Percentiles rank a stretch among this genome's conserved stretches.
These are phyloP conservation scores for Begonia masoniana DNA, from an alignment of 306 rosid species.

Conservation along the genomic window DNA sequence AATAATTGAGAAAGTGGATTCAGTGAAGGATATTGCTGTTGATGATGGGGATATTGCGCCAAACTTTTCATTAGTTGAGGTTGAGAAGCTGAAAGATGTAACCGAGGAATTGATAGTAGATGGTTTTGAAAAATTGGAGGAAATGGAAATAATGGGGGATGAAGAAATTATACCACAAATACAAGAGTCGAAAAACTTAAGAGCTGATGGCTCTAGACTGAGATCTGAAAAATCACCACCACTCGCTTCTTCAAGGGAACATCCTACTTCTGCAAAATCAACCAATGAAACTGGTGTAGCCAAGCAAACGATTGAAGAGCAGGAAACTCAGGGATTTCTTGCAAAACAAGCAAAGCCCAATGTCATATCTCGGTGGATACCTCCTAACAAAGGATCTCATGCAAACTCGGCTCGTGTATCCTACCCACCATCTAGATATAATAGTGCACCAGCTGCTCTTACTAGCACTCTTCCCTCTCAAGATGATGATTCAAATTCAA, in stretches of 20 bases:
- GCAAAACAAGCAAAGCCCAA: slow-evolving; percentile 62
- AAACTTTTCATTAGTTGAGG: slow-evolving; percentile 19
- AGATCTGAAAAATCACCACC: slow-evolving; percentile 47
- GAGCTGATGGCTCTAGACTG: slow-evolving; percentile 34
- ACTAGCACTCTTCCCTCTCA: slow-evolving; percentile 24
- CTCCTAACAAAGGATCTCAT: slow-evolving; percentile 69
- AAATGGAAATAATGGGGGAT: slow-evolving; percentile 27
- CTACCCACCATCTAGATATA: slow-evolving; percentile 68
- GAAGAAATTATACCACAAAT: slow-evolving; percentile 33
- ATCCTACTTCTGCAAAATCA: slow-evolving; percentile 32
- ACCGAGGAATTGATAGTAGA: slow-evolving; percentile 45
- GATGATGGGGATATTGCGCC: slow-evolving; percentile 65
- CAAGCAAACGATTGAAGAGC: slow-evolving; percentile 56
- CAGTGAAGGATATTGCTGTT: slow-evolving; percentile 79
- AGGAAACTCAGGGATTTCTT: slow-evolving; percentile 40
- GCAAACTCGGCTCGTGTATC: slow-evolving; percentile 51
- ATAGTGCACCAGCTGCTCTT: slow-evolving; percentile 56
- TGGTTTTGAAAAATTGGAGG: slow-evolving; percentile 21
- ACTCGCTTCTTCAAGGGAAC: slow-evolving; percentile 48
- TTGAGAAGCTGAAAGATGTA: slow-evolving; percentile 27
- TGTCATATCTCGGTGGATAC: slow-evolving; percentile 68
- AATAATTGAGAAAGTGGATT: slow-evolving; percentile 37
- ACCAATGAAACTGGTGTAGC: slow-evolving; percentile 27
- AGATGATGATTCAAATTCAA: slow-evolving; percentile 39
- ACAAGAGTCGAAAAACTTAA: slow-evolving; percentile 30